Evolutionary conservation across 78 protist genomes (phyloP).

Genomic region (Dictyostelium capitatum): DNA sequence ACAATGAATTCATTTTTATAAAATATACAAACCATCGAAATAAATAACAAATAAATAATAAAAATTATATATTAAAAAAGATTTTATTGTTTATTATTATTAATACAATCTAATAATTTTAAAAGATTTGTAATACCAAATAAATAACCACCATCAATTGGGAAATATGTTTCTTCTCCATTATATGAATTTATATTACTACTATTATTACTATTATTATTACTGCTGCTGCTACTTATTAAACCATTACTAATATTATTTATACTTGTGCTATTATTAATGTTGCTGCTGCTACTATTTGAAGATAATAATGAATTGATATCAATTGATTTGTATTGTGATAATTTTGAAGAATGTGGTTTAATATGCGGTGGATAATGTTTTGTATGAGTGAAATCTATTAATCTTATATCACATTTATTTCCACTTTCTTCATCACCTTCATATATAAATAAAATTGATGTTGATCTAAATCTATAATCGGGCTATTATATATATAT

Average conservation of each 20-base stretch:
- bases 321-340: constrained; percentile 31
- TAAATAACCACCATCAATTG: constrained; percentile 78
- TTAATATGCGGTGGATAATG: constrained; percentile 28
- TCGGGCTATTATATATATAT: constrained; percentile 76
- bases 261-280: neutral
- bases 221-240: neutral
- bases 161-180: constrained; percentile 24
- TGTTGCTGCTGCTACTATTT: neutral
- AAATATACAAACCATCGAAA: neutral
- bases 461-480: constrained; percentile 65
- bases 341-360: constrained; percentile 40
- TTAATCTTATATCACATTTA: constrained; percentile 57
- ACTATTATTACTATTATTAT: neutral
- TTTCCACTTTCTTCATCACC: constrained; percentile 36
- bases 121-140: constrained; percentile 65
- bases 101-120: constrained; percentile 8
- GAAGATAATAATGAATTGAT: neutral
- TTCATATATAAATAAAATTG: constrained; percentile 61
- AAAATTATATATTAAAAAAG: neutral
- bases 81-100: neutral
- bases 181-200: neutral
- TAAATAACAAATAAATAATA: neutral
- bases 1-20: neutral
- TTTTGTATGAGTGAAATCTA: constrained; percentile 64
- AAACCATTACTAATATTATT: neutral